phyloP scores from a whole-genome alignment of 2,329 filamentous ascomycete species.

The Orbilia javanica region DNA sequence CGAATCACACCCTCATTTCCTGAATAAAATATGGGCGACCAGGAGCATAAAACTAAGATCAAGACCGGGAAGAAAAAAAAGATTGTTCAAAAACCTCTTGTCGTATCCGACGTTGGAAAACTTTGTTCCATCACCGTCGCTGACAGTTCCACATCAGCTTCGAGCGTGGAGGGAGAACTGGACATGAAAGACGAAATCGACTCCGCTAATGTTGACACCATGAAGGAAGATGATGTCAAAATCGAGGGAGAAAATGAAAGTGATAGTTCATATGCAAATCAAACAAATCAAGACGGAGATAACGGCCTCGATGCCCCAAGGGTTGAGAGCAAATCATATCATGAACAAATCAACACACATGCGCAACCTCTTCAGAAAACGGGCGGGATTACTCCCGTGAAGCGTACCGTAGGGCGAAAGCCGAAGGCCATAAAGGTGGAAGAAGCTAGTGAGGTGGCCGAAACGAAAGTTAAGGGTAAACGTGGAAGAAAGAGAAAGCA shows the following conservation, averaged over 20 bases:
- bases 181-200: neutral
- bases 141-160: neutral
- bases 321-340: neutral
- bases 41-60: neutral
- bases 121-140: constrained; percentile 15
- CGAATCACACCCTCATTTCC: too few relatives aligned
- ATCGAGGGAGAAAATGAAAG: neutral
- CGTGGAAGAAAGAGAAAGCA: constrained; percentile 32
- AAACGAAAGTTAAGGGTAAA: constrained; percentile 14
- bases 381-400: neutral
- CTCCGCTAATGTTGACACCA: neutral
- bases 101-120: constrained; percentile 11
- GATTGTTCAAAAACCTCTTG: constrained; percentile 16
- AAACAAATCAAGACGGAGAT: neutral
- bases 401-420: neutral
- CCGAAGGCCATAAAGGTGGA: neutral
- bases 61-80: neutral
- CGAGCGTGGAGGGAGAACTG: neutral
- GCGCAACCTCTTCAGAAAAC: neutral
- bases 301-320: neutral
- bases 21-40: neutral
- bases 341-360: neutral
- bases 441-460: neutral
- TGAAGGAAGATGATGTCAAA: neutral
- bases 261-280: too few relatives aligned